Percentiles rank a stretch among this genome's conserved stretches.
phyloP scores from a whole-genome alignment of 495 filamentous ascomycete genomes.

The Neurospora tetraspora region DNA sequence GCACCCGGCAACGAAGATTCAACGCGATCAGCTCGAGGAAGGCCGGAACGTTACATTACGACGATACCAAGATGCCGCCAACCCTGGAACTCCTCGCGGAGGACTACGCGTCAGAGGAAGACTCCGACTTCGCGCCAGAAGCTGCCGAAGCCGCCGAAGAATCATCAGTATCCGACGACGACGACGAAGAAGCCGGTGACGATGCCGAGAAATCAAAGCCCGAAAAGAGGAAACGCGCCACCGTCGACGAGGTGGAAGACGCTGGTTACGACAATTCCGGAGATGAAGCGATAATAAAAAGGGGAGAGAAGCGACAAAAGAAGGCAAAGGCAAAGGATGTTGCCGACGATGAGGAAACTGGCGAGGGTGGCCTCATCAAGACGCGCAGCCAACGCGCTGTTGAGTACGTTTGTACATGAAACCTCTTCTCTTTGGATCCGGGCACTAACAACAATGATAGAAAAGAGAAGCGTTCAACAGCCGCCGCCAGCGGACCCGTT shows the following conservation, averaged over 20 bases:
- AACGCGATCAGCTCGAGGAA: not conserved
- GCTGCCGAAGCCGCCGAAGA: slow-evolving; percentile 36
- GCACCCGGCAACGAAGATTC: not conserved
- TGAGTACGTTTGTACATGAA: slow-evolving; percentile 28
- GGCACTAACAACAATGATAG: slow-evolving; percentile 31
- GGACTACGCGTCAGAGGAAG: slow-evolving; percentile 60
- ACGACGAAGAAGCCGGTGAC: slow-evolving; percentile 18
- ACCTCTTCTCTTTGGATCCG: not conserved
- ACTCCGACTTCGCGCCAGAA: slow-evolving; percentile 63
- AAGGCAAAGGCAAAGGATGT: slow-evolving; percentile 41
- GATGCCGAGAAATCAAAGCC: not conserved
- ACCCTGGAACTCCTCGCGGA: slow-evolving; percentile 35
- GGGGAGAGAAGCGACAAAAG: slow-evolving; percentile 47
- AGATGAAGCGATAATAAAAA: slow-evolving; percentile 66
- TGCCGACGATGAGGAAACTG: slow-evolving; percentile 47
- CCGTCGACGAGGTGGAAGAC: slow-evolving; percentile 31
- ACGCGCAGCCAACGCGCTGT: slow-evolving; percentile 61
- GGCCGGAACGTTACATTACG: not conserved
- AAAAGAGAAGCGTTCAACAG: slow-evolving; percentile 53
- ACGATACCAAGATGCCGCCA: slow-evolving; percentile 5
- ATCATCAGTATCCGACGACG: slow-evolving; percentile 38
- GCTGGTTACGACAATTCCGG: slow-evolving; percentile 53
- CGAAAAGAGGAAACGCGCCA: slow-evolving; percentile 27
- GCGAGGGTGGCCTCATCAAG: slow-evolving; percentile 72
- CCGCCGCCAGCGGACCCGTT: slow-evolving; percentile 52